Evolutionary conservation across 495 filamentous ascomycete species (phyloP), one percentile per base, ranked within the genome.

Genomic region (Hyaloscypha hepaticicola): DNA sequence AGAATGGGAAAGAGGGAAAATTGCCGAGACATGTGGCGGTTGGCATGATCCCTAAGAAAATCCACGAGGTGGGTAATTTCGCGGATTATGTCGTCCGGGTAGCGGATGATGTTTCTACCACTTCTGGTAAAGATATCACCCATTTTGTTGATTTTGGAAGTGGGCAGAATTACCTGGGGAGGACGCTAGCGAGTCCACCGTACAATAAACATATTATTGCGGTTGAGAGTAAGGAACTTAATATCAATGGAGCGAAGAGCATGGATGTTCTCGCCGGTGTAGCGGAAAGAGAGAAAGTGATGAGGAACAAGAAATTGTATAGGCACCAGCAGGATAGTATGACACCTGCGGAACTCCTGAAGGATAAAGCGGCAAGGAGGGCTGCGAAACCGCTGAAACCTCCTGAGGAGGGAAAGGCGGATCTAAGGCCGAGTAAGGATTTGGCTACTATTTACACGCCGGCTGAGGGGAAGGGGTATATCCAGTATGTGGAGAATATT

Each of bases 141-240:
- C 93, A 98, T 77, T 84, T 97, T 61, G 86, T 97, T 58, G 95
- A 99, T 75, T 97, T 97, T 75, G 95, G 95, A 25, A 96, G 91
- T 55, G 95, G 95, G 0, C 95, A 97, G 72, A 97, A 95, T 69
- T 99, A 99, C 72, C 85, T 99, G 1, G 93, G 95, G 12, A 85
- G 95, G 50, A 89, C 91, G 1, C 76, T 99, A 51, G 94, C 95
- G 12, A 90, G 87, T 66, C 80, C 87, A 56, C 93, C 93, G 0
- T 96, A 96, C 73, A 89, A 92, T 66, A 87, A 87, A 69, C 85
- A 92, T 68, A 90, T 98, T 58, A 84, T 97, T 64, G 95, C 95
- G 16, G 90, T 99, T 66, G 95, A 99, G 75, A 90, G 91, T 67
- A 90, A 86, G 69, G 85, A 89, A 55, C 85, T 87, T 64, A 96